Percentiles rank a stretch among this genome's conserved stretches.
Conservation (phyloP, 139 green algal species). For the Eudorina sp. region DNA sequence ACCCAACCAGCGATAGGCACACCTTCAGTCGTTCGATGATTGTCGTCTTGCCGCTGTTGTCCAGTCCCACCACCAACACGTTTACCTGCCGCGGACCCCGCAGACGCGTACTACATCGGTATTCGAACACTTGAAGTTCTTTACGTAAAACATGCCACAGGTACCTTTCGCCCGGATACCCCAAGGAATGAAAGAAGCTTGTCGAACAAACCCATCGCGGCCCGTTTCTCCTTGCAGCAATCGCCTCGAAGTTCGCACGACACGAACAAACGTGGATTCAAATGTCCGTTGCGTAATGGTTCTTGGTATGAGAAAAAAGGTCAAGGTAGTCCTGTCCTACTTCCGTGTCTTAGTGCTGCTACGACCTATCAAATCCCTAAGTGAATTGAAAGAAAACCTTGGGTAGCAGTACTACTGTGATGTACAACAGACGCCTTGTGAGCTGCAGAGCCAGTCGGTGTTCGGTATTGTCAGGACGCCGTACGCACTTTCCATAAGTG, state of each 20-base stretch:
- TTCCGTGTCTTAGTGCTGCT: too few relatives aligned
- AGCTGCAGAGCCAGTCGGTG: too few relatives aligned
- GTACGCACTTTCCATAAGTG: too few relatives aligned
- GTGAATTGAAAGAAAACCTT: too few relatives aligned
- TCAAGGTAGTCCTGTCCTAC: too few relatives aligned
- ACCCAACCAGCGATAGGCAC: background rate
- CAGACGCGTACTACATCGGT: background rate
- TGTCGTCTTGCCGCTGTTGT: slow-evolving; percentile 89
- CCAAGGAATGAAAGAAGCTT: slow-evolving; percentile 45
- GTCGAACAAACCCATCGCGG: slow-evolving; percentile 46
- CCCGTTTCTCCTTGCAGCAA: background rate
- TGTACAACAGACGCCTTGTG: too few relatives aligned
- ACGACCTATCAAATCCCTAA: too few relatives aligned
- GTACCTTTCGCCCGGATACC: slow-evolving; percentile 47
- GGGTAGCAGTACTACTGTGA: too few relatives aligned
- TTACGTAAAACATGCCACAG: background rate
- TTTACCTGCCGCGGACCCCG: slow-evolving; percentile 73
- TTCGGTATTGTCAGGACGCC: too few relatives aligned
- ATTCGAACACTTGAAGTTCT: background rate
- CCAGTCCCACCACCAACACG: slow-evolving; percentile 84
- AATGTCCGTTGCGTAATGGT: too few relatives aligned
- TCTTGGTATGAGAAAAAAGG: too few relatives aligned
- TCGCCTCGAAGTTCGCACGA: slow-evolving; percentile 30
- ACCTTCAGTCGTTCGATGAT: slow-evolving; percentile 85
- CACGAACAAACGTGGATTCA: too few relatives aligned